These are phyloP conservation scores for Pythium brachiatum DNA, from an alignment of 352 stramenopile genomes.

Conservation along the genomic window DNA sequence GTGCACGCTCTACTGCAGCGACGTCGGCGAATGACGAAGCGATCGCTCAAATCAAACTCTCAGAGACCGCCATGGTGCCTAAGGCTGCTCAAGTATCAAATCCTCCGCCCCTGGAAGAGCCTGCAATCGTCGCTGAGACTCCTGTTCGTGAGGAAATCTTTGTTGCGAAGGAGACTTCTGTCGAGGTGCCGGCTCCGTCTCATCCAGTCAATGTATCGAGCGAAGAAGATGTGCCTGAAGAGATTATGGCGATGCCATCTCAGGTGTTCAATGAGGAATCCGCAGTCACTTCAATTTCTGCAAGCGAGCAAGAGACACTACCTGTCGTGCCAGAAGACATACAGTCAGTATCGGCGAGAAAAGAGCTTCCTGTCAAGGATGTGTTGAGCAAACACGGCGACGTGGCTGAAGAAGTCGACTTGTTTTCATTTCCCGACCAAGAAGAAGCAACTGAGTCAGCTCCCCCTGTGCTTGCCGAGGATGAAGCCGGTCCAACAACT, in stretches of 20 bases:
- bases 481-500: not conserved
- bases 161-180: not conserved
- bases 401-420: not conserved
- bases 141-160: not conserved
- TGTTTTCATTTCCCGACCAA: not conserved
- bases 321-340: not conserved
- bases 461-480: not conserved
- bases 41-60: constrained; percentile 19
- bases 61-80: not conserved
- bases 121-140: not conserved
- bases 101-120: not conserved
- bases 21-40: constrained; percentile 7
- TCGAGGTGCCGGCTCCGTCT: not conserved
- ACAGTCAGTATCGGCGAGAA: not conserved
- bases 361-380: not conserved
- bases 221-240: not conserved
- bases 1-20: not conserved
- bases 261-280: not conserved
- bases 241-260: not conserved
- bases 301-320: not conserved
- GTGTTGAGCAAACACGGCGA: not conserved
- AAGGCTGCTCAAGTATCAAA: not conserved
- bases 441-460: not conserved
- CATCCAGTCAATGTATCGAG: not conserved
- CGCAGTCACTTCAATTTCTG: not conserved